Evolutionary conservation across 2,329 filamentous ascomycete species (phyloP).

Genomic region (Magnaporthiopsis rhizophila): DNA sequence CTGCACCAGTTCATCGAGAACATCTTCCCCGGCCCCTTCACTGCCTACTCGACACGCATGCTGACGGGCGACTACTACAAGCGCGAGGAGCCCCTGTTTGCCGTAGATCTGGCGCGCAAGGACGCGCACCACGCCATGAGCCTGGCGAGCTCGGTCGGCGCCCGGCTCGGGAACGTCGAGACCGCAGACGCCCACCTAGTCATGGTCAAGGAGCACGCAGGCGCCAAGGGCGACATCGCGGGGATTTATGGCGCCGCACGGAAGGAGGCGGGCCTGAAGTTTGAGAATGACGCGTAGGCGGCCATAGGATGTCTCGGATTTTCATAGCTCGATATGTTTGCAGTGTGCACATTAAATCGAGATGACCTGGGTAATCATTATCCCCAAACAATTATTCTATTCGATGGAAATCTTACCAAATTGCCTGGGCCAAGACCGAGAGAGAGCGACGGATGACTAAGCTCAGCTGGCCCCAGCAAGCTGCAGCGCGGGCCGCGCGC

Average conservation of each 20-base stretch:
- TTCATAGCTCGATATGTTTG: no score
- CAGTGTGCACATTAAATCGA: no score
- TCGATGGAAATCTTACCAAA: no score
- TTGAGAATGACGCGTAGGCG: conserved; percentile 48
- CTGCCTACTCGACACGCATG: conserved; percentile 70
- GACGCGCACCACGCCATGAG: conserved; percentile 67
- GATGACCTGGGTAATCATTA: no score
- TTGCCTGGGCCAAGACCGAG: no score
- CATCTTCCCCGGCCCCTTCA: conserved; percentile 69
- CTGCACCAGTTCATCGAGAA: conserved; percentile 64
- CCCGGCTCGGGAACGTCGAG: conserved; percentile 56
- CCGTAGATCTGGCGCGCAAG: conserved; percentile 74
- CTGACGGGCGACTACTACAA: conserved; percentile 66
- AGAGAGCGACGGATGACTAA: not conserved
- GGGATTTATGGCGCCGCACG: conserved; percentile 76
- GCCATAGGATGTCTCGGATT: not conserved
- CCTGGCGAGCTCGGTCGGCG: conserved; percentile 56
- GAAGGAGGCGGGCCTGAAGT: conserved; percentile 65
- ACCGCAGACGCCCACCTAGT: conserved; percentile 62
- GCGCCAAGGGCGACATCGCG: conserved; percentile 68
- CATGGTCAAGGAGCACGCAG: conserved; percentile 57
- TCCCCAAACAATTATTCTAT: no score
- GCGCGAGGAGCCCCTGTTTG: conserved; percentile 72
- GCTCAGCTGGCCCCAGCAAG: not conserved
- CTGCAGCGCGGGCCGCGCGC: not conserved